Conservation (phyloP, 768 basidiomycete genomes). For the Leucosporidium yakuticum region DNA sequence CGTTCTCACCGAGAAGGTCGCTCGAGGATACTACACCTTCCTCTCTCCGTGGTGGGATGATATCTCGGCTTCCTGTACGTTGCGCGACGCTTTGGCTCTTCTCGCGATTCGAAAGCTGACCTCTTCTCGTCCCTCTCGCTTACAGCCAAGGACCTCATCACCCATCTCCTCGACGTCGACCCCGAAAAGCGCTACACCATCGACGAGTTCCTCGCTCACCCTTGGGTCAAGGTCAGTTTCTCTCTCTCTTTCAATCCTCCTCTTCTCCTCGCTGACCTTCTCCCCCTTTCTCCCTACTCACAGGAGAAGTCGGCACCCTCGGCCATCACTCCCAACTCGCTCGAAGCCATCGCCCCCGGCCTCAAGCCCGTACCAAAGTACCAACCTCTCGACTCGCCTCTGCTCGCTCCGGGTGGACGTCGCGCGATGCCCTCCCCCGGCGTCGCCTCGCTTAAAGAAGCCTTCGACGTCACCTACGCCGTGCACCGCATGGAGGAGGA, state of each 20-base stretch:
- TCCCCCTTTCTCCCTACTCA: background rate
- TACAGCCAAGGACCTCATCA: slow-evolving; percentile 87
- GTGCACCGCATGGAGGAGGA: slow-evolving; percentile 99
- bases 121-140: background rate
- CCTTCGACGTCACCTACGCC: slow-evolving; percentile 97
- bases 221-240: slow-evolving; percentile 70
- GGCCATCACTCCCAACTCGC: slow-evolving; percentile 52
- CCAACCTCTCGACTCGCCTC: slow-evolving; percentile 70
- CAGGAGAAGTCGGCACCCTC: slow-evolving; percentile 49
- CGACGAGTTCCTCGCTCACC: slow-evolving; percentile 92
- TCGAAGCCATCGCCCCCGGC: slow-evolving; percentile 40
- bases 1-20: slow-evolving; percentile 96
- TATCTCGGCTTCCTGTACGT: slow-evolving; percentile 68
- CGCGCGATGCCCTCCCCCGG: slow-evolving; percentile 82
- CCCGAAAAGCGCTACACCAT: slow-evolving; percentile 94
- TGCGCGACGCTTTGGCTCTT: slow-evolving; percentile 10
- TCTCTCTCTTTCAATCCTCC: background rate
- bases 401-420: slow-evolving; percentile 69
- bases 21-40: slow-evolving; percentile 94
- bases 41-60: slow-evolving; percentile 99
- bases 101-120: slow-evolving; percentile 23
- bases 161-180: slow-evolving; percentile 89
- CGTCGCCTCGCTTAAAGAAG: slow-evolving; percentile 86
- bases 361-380: slow-evolving; percentile 46
- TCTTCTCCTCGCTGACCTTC: background rate